These are phyloP conservation scores for Nakazawaea anatomiae DNA, from an alignment of 805 yeast genomes.

Conservation along the genomic window DNA sequence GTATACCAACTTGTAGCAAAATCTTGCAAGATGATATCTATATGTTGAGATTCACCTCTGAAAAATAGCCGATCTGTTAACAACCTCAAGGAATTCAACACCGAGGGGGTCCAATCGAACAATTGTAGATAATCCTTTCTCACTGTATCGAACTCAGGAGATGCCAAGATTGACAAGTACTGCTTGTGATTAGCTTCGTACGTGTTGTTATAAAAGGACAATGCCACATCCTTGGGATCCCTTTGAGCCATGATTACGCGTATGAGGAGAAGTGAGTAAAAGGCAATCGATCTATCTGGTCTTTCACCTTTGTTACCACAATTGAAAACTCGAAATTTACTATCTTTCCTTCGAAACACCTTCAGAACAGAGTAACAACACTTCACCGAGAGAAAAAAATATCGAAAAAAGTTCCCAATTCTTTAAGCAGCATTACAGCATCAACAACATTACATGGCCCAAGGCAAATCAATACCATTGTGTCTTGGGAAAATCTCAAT, in stretches of 20 bases:
- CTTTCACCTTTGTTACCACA: too few species aligned
- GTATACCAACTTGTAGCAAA: constrained; percentile 60
- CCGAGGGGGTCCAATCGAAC: constrained; percentile 39
- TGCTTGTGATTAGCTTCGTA: constrained; percentile 8
- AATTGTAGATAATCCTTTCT: constrained; percentile 13
- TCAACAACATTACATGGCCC: too few species aligned
- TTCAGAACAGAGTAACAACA: too few species aligned
- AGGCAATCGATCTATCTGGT: too few species aligned
- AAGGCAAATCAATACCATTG: too few species aligned
- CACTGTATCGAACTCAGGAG: not conserved
- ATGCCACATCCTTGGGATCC: not conserved
- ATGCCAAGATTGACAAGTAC: constrained; percentile 2
- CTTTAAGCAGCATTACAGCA: too few species aligned
- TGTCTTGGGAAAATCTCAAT: too few species aligned
- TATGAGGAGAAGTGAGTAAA: too few species aligned
- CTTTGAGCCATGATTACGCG: not conserved
- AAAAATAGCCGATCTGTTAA: constrained; percentile 65
- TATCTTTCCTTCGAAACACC: too few species aligned
- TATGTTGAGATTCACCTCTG: constrained; percentile 78
- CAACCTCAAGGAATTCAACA: constrained; percentile 50
- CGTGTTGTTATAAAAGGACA: constrained; percentile 6
- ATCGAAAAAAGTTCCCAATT: too few species aligned
- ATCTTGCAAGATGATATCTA: constrained; percentile 65
- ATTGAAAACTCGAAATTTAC: too few species aligned
- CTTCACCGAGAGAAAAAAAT: too few species aligned